These are phyloP conservation scores for Leccinum aurantiacum DNA, from an alignment of 768 basidiomycete species.

Conservation along the genomic window DNA sequence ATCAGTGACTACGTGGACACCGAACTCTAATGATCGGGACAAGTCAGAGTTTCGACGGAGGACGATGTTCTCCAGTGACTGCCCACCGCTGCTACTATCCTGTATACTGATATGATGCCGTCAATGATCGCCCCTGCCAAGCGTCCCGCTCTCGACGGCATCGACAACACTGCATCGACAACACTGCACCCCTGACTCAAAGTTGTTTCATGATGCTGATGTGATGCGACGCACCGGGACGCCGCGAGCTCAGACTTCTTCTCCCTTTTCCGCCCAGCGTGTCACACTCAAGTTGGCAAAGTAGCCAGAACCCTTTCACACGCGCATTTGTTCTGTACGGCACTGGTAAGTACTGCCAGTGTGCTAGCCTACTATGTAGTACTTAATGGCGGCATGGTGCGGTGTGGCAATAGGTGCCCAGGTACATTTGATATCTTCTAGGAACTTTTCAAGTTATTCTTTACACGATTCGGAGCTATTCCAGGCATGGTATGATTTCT, in stretches of 20 bases:
- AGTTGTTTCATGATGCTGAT: background rate
- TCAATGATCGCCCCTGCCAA: background rate
- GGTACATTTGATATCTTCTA: background rate
- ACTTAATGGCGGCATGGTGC: no score
- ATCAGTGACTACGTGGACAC: background rate
- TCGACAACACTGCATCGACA: background rate
- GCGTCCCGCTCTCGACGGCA: background rate
- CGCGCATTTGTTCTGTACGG: no score
- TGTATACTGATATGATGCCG: background rate
- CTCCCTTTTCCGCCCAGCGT: background rate
- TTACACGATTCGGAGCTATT: background rate
- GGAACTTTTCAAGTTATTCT: background rate
- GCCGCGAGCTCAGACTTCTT: background rate
- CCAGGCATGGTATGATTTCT: background rate
- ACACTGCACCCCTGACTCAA: background rate
- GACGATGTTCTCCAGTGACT: background rate
- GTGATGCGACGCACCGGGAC: background rate
- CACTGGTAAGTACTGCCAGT: no score
- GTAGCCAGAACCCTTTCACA: background rate
- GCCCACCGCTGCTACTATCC: background rate
- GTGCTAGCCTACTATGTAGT: no score
- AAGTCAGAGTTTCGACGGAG: background rate
- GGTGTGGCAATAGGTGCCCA: background rate
- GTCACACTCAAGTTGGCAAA: background rate
- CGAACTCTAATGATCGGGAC: constrained; percentile 7